Conservation (phyloP, 108 stramenopile genomes). For the Aurantiochytrium sp. region DNA sequence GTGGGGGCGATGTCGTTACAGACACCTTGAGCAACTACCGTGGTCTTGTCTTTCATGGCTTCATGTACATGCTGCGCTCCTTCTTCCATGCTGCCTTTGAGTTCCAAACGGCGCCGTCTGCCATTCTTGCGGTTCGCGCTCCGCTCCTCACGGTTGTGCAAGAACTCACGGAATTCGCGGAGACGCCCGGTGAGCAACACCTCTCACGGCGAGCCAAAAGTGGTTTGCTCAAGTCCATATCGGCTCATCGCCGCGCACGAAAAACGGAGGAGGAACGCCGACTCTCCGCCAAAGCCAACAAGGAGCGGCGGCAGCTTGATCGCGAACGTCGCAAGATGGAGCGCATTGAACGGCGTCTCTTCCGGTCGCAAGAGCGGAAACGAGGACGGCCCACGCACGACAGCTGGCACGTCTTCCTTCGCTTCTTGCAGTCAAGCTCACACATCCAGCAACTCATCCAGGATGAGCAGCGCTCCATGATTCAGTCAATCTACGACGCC, state of each 20-base stretch:
- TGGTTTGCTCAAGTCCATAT: background rate
- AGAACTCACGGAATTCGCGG: background rate
- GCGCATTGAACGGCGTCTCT: background rate
- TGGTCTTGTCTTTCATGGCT: constrained; percentile 2
- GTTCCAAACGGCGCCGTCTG: background rate
- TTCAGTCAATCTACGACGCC: background rate
- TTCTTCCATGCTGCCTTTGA: background rate
- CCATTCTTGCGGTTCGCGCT: background rate
- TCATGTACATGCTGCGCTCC: background rate
- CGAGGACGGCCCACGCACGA: background rate
- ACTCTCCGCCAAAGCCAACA: background rate
- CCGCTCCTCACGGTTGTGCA: background rate
- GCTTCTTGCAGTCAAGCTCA: background rate
- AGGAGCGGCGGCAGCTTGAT: background rate
- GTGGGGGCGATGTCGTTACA: background rate
- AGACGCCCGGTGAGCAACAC: background rate
- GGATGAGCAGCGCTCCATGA: background rate
- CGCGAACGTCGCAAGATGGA: background rate
- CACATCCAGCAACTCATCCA: background rate
- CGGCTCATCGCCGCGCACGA: background rate
- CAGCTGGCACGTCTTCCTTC: background rate
- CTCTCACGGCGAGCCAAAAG: background rate
- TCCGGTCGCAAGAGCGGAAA: background rate
- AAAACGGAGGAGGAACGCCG: background rate
- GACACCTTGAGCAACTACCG: background rate